Base-by-base conservation (phyloP, 2,329 filamentous ascomycete genomes). In the Pseudocercospora vitis region DNA sequence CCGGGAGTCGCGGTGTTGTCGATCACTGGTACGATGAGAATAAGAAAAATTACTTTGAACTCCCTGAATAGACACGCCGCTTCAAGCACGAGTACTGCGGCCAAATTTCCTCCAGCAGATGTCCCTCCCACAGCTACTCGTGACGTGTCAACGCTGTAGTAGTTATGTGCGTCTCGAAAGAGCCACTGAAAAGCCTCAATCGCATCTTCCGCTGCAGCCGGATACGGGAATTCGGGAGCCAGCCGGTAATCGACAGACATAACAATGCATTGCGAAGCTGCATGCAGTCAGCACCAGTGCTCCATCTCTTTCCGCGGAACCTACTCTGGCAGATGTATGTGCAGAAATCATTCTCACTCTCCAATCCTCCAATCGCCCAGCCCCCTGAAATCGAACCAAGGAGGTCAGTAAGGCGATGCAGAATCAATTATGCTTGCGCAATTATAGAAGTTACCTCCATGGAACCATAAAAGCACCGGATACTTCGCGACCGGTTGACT, bases 151-250 rank as follows among this genome's bases (percentile, higher is more conserved):
- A 61, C 16, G 8, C 48, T 53, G 16, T 59, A 57, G 29, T 39
- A 46, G 5, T 53, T 48, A 1, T 52, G 49, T 23, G 56, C 59
- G 24, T 55, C 45, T 32, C 57, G 57, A 32, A 57, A 49, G 3
- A 61, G 47, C 73, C 73, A 78, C 63, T 73, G 63, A 51, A 78
- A 58, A 3, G 72, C 71, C 63, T 78, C 76, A 66, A 71, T 76
- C 12, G 69, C 68, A 60, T 78, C 76, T 44, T 74, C 63, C 12
- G 71, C 66, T 18, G 73, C 70, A 2, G 69, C 69, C 2, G 76
- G 76, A 58, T 77, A 79, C 6, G 69, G 69, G 57, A 74, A 57
- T 50, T 78, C 73, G 0, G 76, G 76, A 1, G 75, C 75, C 12
- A 78, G 69, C 51, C 73, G 67, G 56, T 76, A 76, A 28, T 52